Evolutionary conservation across 1,284 basidiomycete species (phyloP).

Genomic region (Puccinia hordei): DNA sequence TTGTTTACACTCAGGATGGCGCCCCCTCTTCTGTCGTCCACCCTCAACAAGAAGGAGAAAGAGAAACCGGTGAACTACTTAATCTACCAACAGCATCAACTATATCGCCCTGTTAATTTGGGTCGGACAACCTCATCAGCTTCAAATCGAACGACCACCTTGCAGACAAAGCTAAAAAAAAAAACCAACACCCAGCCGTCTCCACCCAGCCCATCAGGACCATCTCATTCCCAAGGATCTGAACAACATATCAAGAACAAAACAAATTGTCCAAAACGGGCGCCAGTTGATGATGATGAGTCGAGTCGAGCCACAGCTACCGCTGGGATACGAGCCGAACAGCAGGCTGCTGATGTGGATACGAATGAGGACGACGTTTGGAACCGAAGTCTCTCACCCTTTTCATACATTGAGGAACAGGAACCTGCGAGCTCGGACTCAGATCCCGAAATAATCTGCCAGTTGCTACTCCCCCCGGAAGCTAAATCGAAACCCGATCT

Average conservation of each 20-base stretch:
- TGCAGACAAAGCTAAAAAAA: not conserved
- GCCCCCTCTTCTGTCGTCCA: not conserved
- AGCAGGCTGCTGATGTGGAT: no score
- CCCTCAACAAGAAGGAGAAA: not conserved
- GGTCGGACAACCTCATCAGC: no score
- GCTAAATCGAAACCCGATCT: not conserved
- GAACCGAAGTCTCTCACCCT: no score
- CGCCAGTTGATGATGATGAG: not conserved
- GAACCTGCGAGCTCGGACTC: not conserved
- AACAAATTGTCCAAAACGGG: not conserved
- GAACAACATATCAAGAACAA: not conserved
- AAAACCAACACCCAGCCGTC: not conserved
- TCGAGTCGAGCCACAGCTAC: no score
- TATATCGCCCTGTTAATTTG: not conserved
- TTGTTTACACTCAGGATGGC: no score
- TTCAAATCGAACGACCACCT: not conserved
- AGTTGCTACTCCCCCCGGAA: not conserved
- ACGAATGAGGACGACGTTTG: no score
- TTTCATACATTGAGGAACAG: no score
- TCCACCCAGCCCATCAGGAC: not conserved
- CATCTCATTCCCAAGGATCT: not conserved
- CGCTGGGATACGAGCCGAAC: no score
- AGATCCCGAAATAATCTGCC: not conserved
- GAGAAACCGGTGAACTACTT: not conserved
- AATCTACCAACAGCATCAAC: constrained; percentile 18